Evolutionary conservation across 2,329 filamentous ascomycete genomes (phyloP).

Genomic region (Thelonectria blattea): DNA sequence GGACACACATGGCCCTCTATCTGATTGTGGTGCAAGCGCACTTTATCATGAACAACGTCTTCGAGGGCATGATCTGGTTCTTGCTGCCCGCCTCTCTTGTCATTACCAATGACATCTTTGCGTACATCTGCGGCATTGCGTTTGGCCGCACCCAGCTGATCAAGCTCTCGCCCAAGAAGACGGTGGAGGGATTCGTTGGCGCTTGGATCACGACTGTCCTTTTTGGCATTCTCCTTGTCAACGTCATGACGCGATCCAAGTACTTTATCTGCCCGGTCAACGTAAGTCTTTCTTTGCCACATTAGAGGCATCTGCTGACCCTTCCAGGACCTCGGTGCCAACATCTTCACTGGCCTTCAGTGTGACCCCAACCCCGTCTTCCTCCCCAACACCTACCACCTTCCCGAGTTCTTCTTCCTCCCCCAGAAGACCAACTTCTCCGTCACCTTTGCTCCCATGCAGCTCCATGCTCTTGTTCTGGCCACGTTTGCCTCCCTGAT

Average conservation of each 20-base stretch:
- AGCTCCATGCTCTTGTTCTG: slow-evolving; percentile 89
- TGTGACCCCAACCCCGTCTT: slow-evolving; percentile 95
- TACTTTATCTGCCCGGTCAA: slow-evolving; percentile 99
- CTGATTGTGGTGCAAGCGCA: slow-evolving; percentile 97
- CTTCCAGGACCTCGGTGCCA: slow-evolving; percentile 82
- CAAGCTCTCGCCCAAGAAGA: slow-evolving; percentile 98
- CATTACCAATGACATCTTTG: slow-evolving; percentile 98
- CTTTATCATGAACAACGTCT: slow-evolving; percentile 99
- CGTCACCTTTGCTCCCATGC: slow-evolving; percentile 83
- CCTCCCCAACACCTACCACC: slow-evolving; percentile 73
- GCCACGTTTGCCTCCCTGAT: slow-evolving; percentile 96
- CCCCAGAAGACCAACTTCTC: slow-evolving; percentile 64
- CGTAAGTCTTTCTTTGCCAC: slow-evolving; percentile 49
- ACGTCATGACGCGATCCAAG: slow-evolving; percentile 85
- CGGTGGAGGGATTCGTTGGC: slow-evolving; percentile 94
- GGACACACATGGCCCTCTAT: slow-evolving; percentile 99
- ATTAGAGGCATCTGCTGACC: background rate
- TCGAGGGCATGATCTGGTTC: slow-evolving; percentile 99
- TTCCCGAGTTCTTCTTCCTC: slow-evolving; percentile 76
- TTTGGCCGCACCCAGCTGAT: slow-evolving; percentile 97
- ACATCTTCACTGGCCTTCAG: slow-evolving; percentile 86
- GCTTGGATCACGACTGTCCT: slow-evolving; percentile 95
- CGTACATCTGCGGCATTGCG: slow-evolving; percentile 96
- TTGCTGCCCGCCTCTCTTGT: slow-evolving; percentile 94
- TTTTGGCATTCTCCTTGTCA: slow-evolving; percentile 82